Conservation (phyloP, 176 grass and related monocot genomes). For the Cymbopogon citratus region DNA sequence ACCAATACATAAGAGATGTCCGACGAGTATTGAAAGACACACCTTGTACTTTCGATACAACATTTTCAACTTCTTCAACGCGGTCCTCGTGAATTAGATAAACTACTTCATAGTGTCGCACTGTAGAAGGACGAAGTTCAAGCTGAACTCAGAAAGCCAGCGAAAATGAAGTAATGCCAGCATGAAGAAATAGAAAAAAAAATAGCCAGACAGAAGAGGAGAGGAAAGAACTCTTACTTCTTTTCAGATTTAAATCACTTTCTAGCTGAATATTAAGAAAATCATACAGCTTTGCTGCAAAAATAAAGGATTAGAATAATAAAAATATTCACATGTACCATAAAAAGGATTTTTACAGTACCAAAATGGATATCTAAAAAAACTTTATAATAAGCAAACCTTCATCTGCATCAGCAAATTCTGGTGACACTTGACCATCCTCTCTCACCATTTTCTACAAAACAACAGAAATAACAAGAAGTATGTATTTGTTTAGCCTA, state of each 20-base stretch:
- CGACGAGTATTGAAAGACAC: neutral
- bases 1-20: neutral
- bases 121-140: conserved; percentile 30
- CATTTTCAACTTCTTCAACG: conserved; percentile 69
- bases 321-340: neutral
- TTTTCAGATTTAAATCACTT: conserved; percentile 84
- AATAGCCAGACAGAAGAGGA: neutral
- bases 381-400: conserved; percentile 18
- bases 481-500: neutral
- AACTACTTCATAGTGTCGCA: conserved; percentile 91
- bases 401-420: conserved; percentile 87
- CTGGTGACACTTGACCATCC: conserved; percentile 59
- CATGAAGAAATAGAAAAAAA: neutral
- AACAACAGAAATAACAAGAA: conserved; percentile 21
- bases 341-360: neutral
- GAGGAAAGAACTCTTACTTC: conserved; percentile 47
- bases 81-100: conserved; percentile 82
- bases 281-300: conserved; percentile 73
- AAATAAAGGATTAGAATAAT: conserved; percentile 21
- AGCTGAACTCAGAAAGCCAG: neutral
- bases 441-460: conserved; percentile 63
- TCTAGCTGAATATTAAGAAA: conserved; percentile 81
- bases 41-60: conserved; percentile 93
- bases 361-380: neutral
- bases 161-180: conserved; percentile 6